Base-by-base conservation (phyloP, 306 rosid genomes). In the Cucumis melo region DNA sequence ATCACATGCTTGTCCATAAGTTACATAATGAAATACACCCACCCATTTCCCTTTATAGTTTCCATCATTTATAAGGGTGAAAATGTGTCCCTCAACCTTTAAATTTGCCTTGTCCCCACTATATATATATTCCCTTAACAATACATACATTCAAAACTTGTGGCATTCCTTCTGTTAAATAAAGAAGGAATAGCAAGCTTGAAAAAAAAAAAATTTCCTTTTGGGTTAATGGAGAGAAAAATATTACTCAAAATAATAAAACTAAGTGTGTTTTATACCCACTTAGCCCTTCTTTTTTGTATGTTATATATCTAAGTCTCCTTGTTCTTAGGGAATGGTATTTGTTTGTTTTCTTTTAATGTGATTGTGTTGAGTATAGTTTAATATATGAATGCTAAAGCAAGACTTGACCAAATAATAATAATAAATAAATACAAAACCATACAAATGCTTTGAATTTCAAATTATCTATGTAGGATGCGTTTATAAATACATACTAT, bases 1-100 rank as follows among this genome's bases (percentile, higher is more conserved):
- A 29, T 53, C 77, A 73, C 62, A 73, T 73, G 77, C 62, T 73
- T 73, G 77, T 73, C 77, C 77, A 73, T 41, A 71, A 72, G 23
- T 50, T 50, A 24, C 76, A 72, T 72, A 72, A 72, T 72, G 76
- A 72, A 72, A 72, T 29, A 72, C 60, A 72, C 76, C 76, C 76
- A 73, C 60, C 77, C 77, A 51, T 73, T 73, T 10, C 60, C 51
- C 44, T 72, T 73, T 73, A 29, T 73, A 51, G 77, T 53, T 73
- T 19, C 29, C 62, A 73, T 73, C 60, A 73, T 73, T 73, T 73
- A 73, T 73, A 32, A 50, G 46, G 46, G 62, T 73, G 29, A 51
- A 50, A 73, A 51, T 73, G 77, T 73, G 77, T 29, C 61, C 77
- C 77, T 51, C 27, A 51, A 10, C 48, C 27, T 72, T 73, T 51